phyloP scores from a whole-genome alignment of 2,329 filamentous ascomycete species.

The Ascomycota sp. region DNA sequence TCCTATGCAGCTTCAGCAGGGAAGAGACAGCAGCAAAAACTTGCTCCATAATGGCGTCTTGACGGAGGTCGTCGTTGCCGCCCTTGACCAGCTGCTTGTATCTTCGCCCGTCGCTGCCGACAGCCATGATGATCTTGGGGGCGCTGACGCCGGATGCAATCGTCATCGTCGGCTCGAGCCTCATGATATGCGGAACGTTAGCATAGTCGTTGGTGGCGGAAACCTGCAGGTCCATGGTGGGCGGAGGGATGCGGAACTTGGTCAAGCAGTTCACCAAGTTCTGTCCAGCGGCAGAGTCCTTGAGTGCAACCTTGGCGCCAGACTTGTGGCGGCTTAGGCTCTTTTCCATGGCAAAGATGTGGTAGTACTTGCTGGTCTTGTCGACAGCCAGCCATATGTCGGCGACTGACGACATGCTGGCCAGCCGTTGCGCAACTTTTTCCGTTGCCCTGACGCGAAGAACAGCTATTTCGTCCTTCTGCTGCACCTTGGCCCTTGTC shows the following conservation, averaged over 20 bases:
- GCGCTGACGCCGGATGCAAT: conserved; percentile 83
- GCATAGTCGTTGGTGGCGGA: conserved; percentile 56
- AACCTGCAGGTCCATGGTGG: conserved; percentile 70
- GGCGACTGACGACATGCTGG: conserved; percentile 26
- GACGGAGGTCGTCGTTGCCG: conserved; percentile 84
- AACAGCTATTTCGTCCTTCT: conserved; percentile 53
- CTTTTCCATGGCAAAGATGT: conserved; percentile 41
- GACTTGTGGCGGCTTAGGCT: conserved; percentile 46
- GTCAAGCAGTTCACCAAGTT: conserved; percentile 42
- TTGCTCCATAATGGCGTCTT: conserved; percentile 98
- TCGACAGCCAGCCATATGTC: conserved; percentile 52
- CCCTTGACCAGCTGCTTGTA: conserved; percentile 93
- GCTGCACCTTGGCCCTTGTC: conserved; percentile 45
- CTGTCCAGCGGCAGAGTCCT: conserved; percentile 40
- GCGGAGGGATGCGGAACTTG: conserved; percentile 58
- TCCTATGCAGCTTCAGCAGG: conserved; percentile 65
- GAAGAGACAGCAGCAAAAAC: conserved; percentile 93
- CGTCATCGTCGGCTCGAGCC: conserved; percentile 54
- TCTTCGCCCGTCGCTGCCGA: conserved; percentile 54
- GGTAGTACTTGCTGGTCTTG: conserved; percentile 48
- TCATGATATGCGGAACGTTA: conserved; percentile 50
- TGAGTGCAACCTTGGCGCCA: conserved; percentile 42
- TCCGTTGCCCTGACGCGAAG: conserved; percentile 57
- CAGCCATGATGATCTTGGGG: conserved; percentile 76
- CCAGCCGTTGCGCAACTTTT: conserved; percentile 41